Evolutionary conservation across 2,329 filamentous ascomycete genomes (phyloP).

Genomic region (Harringtonia lauricola): DNA sequence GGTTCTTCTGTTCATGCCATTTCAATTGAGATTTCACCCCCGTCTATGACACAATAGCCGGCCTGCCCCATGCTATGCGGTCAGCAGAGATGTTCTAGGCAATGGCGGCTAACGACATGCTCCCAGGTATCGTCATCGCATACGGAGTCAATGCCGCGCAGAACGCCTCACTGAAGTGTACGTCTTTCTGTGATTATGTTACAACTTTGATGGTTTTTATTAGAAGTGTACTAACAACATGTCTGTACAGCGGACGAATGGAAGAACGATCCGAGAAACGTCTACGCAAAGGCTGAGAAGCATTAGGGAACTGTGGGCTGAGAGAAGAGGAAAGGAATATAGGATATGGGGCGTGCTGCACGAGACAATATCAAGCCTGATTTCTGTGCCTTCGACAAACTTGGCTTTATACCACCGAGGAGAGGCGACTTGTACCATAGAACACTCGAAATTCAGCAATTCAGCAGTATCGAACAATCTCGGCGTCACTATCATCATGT

Average conservation of each 20-base stretch:
- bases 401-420: no score
- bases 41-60: no score
- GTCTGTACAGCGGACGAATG: constrained; percentile 67
- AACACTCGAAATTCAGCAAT: no score
- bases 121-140: constrained; percentile 66
- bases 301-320: constrained; percentile 8
- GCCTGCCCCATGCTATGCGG: no score
- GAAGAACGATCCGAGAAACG: constrained; percentile 96
- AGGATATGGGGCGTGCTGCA: neutral
- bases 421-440: no score
- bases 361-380: neutral
- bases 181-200: constrained; percentile 12
- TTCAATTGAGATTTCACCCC: no score
- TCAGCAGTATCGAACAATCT: no score
- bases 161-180: constrained; percentile 69
- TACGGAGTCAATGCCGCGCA: constrained; percentile 86
- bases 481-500: no score
- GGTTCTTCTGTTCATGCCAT: neutral
- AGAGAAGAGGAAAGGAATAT: neutral
- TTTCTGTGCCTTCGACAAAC: no score
- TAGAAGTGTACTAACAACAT: neutral
- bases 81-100: no score
- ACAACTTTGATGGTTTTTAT: no score
- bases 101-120: no score
- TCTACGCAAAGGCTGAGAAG: constrained; percentile 34